These are phyloP conservation scores for Melianthus villosus DNA, from an alignment of 441 rosid species.

Conservation along the genomic window DNA sequence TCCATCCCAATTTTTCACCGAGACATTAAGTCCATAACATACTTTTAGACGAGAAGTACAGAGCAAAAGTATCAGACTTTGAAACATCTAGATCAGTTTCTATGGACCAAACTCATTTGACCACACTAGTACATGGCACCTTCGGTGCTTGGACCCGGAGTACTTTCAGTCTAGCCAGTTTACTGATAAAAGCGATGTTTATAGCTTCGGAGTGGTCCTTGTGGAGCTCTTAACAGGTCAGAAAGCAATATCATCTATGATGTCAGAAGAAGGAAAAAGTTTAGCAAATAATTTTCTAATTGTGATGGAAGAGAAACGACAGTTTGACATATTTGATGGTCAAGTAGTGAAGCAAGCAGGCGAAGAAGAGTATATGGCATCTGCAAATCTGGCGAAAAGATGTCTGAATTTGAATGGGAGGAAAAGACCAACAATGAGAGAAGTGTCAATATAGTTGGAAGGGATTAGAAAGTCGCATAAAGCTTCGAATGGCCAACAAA, in stretches of 20 bases:
- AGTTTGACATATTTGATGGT: slow-evolving; percentile 11
- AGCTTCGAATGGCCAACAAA: too few species aligned
- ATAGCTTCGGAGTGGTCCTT: slow-evolving; percentile 19
- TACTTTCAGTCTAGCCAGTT: slow-evolving; percentile 31
- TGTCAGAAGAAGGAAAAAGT: slow-evolving; percentile 6
- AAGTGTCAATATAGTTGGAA: slow-evolving; percentile 18
- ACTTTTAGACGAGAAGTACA: slow-evolving; percentile 21
- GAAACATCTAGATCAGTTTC: slow-evolving; percentile 30
- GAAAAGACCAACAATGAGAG: slow-evolving; percentile 25
- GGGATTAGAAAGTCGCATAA: slow-evolving; percentile 13
- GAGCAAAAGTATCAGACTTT: slow-evolving; percentile 30
- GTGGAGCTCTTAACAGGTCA: slow-evolving; percentile 17
- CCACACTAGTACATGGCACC: slow-evolving; percentile 33
- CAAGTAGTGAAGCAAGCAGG: slow-evolving; percentile 12
- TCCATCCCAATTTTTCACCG: slow-evolving; percentile 34
- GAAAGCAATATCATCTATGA: slow-evolving; percentile 13
- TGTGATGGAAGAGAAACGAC: slow-evolving; percentile 3
- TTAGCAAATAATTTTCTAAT: slow-evolving; percentile 10
- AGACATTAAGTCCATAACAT: slow-evolving; percentile 33
- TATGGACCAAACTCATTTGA: slow-evolving; percentile 25
- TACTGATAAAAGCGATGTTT: slow-evolving; percentile 19
- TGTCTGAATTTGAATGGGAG: slow-evolving; percentile 19
- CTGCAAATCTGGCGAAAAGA: slow-evolving; percentile 17
- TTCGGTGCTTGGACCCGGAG: slow-evolving; percentile 37
- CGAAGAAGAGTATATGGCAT: slow-evolving; percentile 8